phyloP scores from a whole-genome alignment of 306 rosid species.

The Medicago ruthenica region DNA sequence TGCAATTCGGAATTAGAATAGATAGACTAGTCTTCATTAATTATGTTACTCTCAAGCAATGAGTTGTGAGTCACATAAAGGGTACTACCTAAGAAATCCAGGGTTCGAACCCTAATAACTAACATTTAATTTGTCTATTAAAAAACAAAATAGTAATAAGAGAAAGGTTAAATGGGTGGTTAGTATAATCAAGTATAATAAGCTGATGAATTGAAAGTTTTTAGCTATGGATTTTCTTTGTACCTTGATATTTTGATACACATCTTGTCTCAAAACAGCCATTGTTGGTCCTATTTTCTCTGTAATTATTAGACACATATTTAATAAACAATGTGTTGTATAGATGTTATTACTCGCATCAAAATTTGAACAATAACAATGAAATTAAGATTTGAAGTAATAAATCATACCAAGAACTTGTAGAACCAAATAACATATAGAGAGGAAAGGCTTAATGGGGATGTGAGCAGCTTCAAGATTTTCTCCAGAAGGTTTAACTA shows the following conservation, averaged over 20 bases:
- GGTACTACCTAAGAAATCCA: no score
- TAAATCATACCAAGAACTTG: slow-evolving; percentile 79
- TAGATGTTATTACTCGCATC: slow-evolving; percentile 10
- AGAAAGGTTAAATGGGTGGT: no score
- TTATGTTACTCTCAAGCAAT: no score
- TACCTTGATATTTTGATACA: slow-evolving; percentile 79
- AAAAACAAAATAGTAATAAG: no score
- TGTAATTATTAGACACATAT: slow-evolving; percentile 39
- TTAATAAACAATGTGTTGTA: slow-evolving; percentile 14
- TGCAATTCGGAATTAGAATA: no score
- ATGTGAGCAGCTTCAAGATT: slow-evolving; percentile 51
- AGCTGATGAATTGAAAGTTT: background rate
- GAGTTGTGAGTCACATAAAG: no score
- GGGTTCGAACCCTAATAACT: no score
- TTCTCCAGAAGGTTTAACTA: slow-evolving; percentile 42
- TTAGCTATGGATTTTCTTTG: background rate
- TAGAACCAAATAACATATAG: slow-evolving; percentile 65
- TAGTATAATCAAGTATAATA: background rate
- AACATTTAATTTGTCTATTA: no score
- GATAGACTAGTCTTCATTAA: no score
- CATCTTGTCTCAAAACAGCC: slow-evolving; percentile 86
- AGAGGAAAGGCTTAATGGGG: slow-evolving; percentile 76
- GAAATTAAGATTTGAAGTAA: background rate
- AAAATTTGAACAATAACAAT: slow-evolving; percentile 9
- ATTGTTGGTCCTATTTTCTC: slow-evolving; percentile 94